phyloP scores from a whole-genome alignment of 2,329 filamentous ascomycete genomes.

The Aspergillus awamori region DNA sequence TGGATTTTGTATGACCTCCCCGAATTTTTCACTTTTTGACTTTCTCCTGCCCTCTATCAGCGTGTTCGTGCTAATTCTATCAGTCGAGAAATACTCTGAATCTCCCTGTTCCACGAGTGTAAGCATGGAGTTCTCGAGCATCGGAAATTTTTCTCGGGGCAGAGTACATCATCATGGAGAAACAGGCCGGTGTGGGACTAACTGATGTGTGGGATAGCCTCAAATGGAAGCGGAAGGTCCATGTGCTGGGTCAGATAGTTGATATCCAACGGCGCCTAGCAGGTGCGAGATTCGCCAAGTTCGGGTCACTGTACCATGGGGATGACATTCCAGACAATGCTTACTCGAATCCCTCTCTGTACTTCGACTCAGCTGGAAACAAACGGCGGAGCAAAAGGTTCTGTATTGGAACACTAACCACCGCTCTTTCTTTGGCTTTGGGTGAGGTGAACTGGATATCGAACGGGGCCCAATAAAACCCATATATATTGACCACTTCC shows the following conservation, averaged over 20 bases:
- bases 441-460: constrained; percentile 22
- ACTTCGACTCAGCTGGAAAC: constrained; percentile 16
- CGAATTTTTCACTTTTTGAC: no score
- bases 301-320: constrained; percentile 27
- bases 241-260: constrained; percentile 22
- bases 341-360: constrained; percentile 12
- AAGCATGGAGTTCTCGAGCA: constrained; percentile 35
- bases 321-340: constrained; percentile 17
- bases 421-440: constrained; percentile 27
- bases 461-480: constrained; percentile 27
- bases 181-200: constrained; percentile 22
- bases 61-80: neutral
- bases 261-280: constrained; percentile 23
- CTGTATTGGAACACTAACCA: constrained; percentile 27
- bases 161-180: constrained; percentile 45
- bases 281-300: constrained; percentile 22
- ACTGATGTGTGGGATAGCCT: constrained; percentile 25
- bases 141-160: constrained; percentile 38
- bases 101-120: constrained; percentile 38
- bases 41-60: no score
- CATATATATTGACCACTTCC: constrained; percentile 23
- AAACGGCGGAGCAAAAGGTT: constrained; percentile 21
- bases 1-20: constrained; percentile 26
- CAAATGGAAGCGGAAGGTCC: constrained; percentile 26
- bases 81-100: constrained; percentile 22